Evolutionary conservation across 1,139 yeast species (phyloP).

Genomic region (Candida smagusa): DNA sequence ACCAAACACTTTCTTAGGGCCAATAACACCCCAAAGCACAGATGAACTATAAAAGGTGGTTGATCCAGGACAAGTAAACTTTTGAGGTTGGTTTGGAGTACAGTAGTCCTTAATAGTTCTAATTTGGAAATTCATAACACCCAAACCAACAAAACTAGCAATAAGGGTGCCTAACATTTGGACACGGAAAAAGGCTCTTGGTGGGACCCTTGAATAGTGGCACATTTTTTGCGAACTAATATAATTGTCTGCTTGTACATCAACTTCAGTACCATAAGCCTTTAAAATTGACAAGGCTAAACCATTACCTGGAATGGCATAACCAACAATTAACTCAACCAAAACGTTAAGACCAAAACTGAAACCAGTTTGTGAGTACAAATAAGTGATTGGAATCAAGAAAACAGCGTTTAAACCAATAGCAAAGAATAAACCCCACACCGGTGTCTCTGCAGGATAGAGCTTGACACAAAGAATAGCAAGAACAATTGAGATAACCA

Average conservation of each 20-base stretch:
- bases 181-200: constrained; percentile 31
- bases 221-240: constrained; percentile 36
- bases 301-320: constrained; percentile 20
- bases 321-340: constrained; percentile 20
- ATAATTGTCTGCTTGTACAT: constrained; percentile 35
- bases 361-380: constrained; percentile 18
- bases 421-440: constrained; percentile 22
- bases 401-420: constrained; percentile 19
- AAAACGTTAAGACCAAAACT: constrained; percentile 19
- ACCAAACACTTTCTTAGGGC: constrained; percentile 22
- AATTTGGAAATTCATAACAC: constrained; percentile 29
- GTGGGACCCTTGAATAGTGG: constrained; percentile 34
- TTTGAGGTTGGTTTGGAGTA: constrained; percentile 23
- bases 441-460: constrained; percentile 20
- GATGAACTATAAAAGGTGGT: constrained; percentile 31
- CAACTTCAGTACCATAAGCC: constrained; percentile 23
- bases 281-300: constrained; percentile 19
- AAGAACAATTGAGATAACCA: constrained; percentile 12
- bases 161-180: constrained; percentile 30
- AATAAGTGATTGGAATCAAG: constrained; percentile 18
- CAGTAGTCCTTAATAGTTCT: constrained; percentile 25
- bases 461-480: constrained; percentile 16
- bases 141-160: constrained; percentile 22
- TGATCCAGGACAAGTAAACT: constrained; percentile 32
- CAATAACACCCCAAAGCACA: background rate